Evolutionary conservation across 1,284 basidiomycete genomes (phyloP), one percentile per base, ranked within the genome.

Genomic region (Rhodotorula sp.): DNA sequence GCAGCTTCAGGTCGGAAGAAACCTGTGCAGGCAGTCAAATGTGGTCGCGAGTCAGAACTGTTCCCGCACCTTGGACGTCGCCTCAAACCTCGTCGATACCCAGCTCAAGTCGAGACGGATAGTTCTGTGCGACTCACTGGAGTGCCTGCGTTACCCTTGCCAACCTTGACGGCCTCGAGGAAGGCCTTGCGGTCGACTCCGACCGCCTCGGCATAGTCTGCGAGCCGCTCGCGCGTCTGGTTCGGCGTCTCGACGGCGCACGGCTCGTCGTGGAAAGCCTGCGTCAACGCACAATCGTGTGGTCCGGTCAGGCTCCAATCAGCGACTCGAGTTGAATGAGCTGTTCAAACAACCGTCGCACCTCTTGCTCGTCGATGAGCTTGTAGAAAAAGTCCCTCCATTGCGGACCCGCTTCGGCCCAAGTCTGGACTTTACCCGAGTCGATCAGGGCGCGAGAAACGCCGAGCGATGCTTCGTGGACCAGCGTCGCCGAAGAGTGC

Each of bases 391-490:
- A 81, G 45, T 77, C 62, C 76, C 78, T 79, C 65, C 79, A 81
- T 3, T 76, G 72, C 46, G 78, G n/a, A 8, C 44, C 51, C 37
- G 68, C 72, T 5, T 61, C 54, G 26, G 53, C 56, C 63, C 73
- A 66, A 24, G 56, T 18, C 54, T 78, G 73, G 15, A 78, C 71
- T 64, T 77, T 76, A 75, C 78, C 79, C 60, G 78, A 77, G 10
- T 79, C 78, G 51, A 68, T 67, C 29, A 79, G 75, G 29, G 78
- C 71, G 62, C 78, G 78, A 48, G 77, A 75, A 24, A 79, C 77
- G 6, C 79, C 80, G 3, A 82, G 77, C 4, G 79, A 80, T 6
- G 80, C 79, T 63, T 82, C 81, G 70, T 81, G 80, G 1, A 80
- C 75, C 45, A 79, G 75, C 14, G 80, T 80, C 6, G 78, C 80